Conservation (phyloP, 306 rosid species). For the Lablab purpureus region DNA sequence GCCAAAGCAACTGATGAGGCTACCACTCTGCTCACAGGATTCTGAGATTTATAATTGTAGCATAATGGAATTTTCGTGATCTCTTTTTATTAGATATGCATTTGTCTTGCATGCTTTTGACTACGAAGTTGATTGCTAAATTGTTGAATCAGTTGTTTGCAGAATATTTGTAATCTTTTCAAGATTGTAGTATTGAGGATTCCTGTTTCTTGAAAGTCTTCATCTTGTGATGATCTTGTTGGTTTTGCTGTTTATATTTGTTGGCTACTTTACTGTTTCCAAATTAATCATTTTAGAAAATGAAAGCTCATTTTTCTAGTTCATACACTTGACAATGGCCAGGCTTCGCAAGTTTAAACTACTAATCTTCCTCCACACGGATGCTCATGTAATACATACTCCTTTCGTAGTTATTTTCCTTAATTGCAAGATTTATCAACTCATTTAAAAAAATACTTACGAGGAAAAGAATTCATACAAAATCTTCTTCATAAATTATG, state of each 20-base stretch:
- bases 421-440: not conserved
- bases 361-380: not conserved
- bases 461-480: not conserved
- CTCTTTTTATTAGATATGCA: conserved; percentile 36
- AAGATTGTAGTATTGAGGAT: conserved; percentile 7
- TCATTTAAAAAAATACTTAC: not conserved
- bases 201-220: conserved; percentile 22
- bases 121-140: conserved; percentile 35
- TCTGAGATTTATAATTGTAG: conserved; percentile 40
- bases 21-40: conserved; percentile 27
- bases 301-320: not conserved
- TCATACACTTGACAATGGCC: not conserved
- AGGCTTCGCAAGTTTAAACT: not conserved
- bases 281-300: not conserved
- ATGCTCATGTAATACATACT: not conserved
- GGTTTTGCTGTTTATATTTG: conserved; percentile 17
- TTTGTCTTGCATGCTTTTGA: conserved; percentile 42
- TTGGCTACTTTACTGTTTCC: not conserved
- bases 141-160: conserved; percentile 25
- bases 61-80: conserved; percentile 42
- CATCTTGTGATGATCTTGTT: conserved; percentile 16
- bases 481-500: not conserved
- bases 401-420: not conserved
- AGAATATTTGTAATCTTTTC: conserved; percentile 41
- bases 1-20: conserved; percentile 32